Evolutionary conservation across 2,329 filamentous ascomycete species (phyloP), one percentile per base, ranked within the genome.

Genomic region (Colletotrichum lentis): DNA sequence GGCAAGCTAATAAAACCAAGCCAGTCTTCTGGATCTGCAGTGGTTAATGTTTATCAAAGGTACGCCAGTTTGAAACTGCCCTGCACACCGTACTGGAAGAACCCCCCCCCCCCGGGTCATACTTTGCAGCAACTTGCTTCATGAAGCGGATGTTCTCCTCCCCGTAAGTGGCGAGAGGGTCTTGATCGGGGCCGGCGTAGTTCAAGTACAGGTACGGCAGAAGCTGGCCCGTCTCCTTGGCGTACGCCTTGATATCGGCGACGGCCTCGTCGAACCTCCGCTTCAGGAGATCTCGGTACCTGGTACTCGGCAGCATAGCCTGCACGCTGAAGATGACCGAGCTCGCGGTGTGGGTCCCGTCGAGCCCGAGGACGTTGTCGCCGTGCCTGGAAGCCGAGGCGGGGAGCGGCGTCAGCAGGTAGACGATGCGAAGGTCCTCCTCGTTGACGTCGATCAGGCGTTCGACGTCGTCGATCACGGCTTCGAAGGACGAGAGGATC

Each of bases 21-120:
- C 27, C 7, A 31, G 27, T 31, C 27, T 31, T 31, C 2, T 7
- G 7, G 27, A 8, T 31, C 7, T 31, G 8, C 39, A 16, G 8
- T 3, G n/a, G n/a, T n/a, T n/a, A n/a, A n/a, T n/a, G 39, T 8
- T 43, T 10, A 39, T 31, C 27, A 2, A 10, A 61, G 4, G 14
- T 55, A 14, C 8, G 41, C 57, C 2, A 63, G 24, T 65, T 69
- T 69, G 49, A 69, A 72, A 3, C 67, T 67, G 4, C 76, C 77
- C 5, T 75, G 77, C 72, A 79, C 76, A 62, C 76, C 49, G 10
- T 64, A 73, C 73, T 80, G 77, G 60, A 78, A 80, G 20, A 78
- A 73, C 8, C 71, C 71, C 1, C 72, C 8, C 71, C 71, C 1
- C 72, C 44, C 0, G 74, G 76, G 64, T 80, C 78, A 67, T 78